Base-by-base conservation (phyloP, 164 flowering plant species). In the Tetracentron sinense region DNA sequence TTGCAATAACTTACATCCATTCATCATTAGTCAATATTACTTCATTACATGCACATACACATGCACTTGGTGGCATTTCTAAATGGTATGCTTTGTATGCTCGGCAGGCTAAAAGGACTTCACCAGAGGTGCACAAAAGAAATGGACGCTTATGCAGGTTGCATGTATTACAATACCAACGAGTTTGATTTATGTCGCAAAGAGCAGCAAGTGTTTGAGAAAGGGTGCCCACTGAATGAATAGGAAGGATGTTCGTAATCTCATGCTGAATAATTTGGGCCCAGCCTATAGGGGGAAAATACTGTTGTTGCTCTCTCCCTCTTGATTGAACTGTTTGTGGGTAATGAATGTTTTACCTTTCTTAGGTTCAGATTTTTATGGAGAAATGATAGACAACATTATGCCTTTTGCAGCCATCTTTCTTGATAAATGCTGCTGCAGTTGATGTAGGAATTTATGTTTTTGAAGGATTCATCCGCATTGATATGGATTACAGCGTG, bases 131-230 rank as follows among this genome's bases (percentile, higher is more conserved):
- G 88, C 74, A 78, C 84, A 12, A 86, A 86, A 56, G 82, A 83
- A 72, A 75, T 92, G 91, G 95, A 92, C 72, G 83, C 78, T 33
- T 92, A 92, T 71, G 87, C 87, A 7, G 83, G 87, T 26, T 92
- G 98, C 77, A 85, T 92, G 98, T 90, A 92, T 63, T 90, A 92
- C 80, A 61, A 85, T 56, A 92, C 98, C 49, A 86, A 92, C 47
- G 98, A 92, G 75, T 92, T 88, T 54, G 96, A 92, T 44, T 67
- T 86, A 21, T 92, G 98, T 58, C 90, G 96, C 76, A 85, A 89
- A 61, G 91, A 92, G 77, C 97, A 91, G 71, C 73, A 79, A 58
- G 88, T 72, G 35, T 91, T 91, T 63, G 91, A 91, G 86, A 89
- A 81, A 57, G 82, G 78, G 1, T 91, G 96, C 84, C 97, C 65